Evolutionary conservation across 148 eudicot species (phyloP).

Genomic region (Camellia japonica): DNA sequence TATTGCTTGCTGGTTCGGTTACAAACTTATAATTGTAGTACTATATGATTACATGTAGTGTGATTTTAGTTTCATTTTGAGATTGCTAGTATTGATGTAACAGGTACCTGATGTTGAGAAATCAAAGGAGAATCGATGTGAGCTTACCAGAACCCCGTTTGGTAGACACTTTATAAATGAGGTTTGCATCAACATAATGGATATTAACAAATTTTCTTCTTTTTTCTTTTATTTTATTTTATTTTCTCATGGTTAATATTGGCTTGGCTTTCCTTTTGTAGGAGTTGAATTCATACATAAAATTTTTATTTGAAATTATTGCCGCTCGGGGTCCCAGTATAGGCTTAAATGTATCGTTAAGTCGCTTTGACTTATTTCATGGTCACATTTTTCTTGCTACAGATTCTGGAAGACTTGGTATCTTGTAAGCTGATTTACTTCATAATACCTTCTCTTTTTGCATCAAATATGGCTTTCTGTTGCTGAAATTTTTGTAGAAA

Average conservation of each 20-base stretch:
- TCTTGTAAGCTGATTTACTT: slow-evolving; percentile 65
- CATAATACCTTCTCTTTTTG: not conserved
- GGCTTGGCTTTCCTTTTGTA: slow-evolving; percentile 29
- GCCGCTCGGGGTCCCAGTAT: slow-evolving; percentile 74
- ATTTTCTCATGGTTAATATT: not conserved
- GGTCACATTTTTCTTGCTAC: slow-evolving; percentile 89
- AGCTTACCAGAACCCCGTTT: slow-evolving; percentile 92
- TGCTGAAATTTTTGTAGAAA: not conserved
- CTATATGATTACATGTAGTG: not conserved
- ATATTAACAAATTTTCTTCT: not conserved
- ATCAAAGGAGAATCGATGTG: slow-evolving; percentile 59
- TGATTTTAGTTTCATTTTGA: slow-evolving; percentile 3
- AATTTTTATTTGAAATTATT: slow-evolving; percentile 67
- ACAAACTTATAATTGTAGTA: not conserved
- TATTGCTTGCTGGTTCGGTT: not conserved
- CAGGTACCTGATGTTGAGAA: slow-evolving; percentile 97
- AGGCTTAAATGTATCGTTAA: slow-evolving; percentile 80
- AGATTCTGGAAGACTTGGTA: slow-evolving; percentile 87
- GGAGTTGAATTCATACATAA: slow-evolving; percentile 87
- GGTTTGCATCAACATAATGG: slow-evolving; percentile 37
- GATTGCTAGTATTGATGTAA: not conserved
- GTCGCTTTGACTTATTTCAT: slow-evolving; percentile 89
- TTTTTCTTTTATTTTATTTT: slow-evolving; percentile 1
- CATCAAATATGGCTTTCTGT: slow-evolving; percentile 1
- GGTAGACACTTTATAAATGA: slow-evolving; percentile 85